Base-by-base conservation (phyloP, 192 early-diverging fungal species). In the Powellomyces hirtus region DNA sequence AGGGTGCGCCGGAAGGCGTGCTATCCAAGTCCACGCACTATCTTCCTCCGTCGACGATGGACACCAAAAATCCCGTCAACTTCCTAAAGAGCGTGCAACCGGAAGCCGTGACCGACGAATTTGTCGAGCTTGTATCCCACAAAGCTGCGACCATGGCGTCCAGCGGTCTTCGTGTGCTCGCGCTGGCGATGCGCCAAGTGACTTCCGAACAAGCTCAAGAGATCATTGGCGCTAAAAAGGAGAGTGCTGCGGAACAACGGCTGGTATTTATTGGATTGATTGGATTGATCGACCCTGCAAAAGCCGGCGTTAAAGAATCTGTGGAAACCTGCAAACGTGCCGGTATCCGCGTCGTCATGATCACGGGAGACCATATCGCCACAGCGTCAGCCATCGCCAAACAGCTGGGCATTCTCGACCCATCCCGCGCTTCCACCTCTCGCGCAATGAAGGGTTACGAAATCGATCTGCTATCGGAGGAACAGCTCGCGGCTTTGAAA, bases 291-390 rank as follows among this genome's bases (percentile, higher is more conserved):
- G 97, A 98, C 73, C 97, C 97, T 18, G 92, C 94, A 0, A 87
- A 87, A 60, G 74, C 75, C 13, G 94, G 93, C 26, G 93, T 96
- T 24, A 77, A 87, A 38, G 92, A 92, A 64, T 86, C 86, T 69
- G 86, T 98, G 22, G 79, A 72, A 0, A 87, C 81, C 44, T 96
- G 97, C 76, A 90, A 94, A 69, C 55, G 79, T n/a, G 97, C 97
- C 4, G 97, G 95, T 8, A 93, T 98, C 75, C 88, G 87, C 46
- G 97, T 98, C 3, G 85, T 95, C 26, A 98, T 98, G 97, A 94
- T 98, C 58, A 98, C 97, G 4, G 97, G 97, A 51, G 95, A 98
- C 73, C 96, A 98, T 68, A 84, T 94, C 40, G 84, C 84, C 62
- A 98, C 96, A 11, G 96, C 96, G 1, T 85, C 89, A 20, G 94